These are phyloP conservation scores for Hyaloperonospora brassicae DNA, from an alignment of 352 stramenopile genomes.

Conservation along the genomic window DNA sequence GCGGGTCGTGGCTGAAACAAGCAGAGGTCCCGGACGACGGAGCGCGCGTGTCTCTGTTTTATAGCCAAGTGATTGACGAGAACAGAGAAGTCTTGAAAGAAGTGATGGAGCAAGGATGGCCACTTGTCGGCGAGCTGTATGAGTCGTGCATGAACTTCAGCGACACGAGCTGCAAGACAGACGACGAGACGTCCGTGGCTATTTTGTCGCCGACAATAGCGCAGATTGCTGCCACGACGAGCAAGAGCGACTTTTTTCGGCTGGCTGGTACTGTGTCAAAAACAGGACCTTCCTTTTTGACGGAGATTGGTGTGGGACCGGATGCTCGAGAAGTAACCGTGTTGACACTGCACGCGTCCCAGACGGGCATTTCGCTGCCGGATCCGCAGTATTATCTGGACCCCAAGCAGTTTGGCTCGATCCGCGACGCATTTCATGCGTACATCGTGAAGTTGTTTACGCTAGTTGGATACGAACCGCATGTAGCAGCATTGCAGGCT, in stretches of 20 bases:
- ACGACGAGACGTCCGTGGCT: slow-evolving; percentile 15
- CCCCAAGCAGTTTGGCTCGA: slow-evolving; percentile 59
- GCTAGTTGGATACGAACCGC: slow-evolving; percentile 40
- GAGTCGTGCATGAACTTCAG: slow-evolving; percentile 60
- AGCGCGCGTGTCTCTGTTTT: slow-evolving; percentile 28
- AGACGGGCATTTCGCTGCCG: slow-evolving; percentile 82
- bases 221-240: slow-evolving; percentile 26
- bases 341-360: slow-evolving; percentile 75
- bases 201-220: slow-evolving; percentile 32
- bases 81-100: slow-evolving; percentile 36
- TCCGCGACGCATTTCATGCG: slow-evolving; percentile 61
- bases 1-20: no score
- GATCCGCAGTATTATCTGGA: slow-evolving; percentile 91
- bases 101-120: no score
- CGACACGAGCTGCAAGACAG: slow-evolving; percentile 35
- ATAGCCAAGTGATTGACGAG: slow-evolving; percentile 26
- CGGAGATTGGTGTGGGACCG: slow-evolving; percentile 51
- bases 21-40: slow-evolving; percentile 34
- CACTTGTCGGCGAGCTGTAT: slow-evolving; percentile 49
- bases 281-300: slow-evolving; percentile 70
- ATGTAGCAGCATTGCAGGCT: slow-evolving; percentile 23
- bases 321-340: slow-evolving; percentile 83
- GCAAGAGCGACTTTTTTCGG: slow-evolving; percentile 38
- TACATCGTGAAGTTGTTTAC: slow-evolving; percentile 74
- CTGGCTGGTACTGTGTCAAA: slow-evolving; percentile 50